Evolutionary conservation across 129 eudicot genomes (phyloP).

Genomic region (carrot (Daucus carota)): DNA sequence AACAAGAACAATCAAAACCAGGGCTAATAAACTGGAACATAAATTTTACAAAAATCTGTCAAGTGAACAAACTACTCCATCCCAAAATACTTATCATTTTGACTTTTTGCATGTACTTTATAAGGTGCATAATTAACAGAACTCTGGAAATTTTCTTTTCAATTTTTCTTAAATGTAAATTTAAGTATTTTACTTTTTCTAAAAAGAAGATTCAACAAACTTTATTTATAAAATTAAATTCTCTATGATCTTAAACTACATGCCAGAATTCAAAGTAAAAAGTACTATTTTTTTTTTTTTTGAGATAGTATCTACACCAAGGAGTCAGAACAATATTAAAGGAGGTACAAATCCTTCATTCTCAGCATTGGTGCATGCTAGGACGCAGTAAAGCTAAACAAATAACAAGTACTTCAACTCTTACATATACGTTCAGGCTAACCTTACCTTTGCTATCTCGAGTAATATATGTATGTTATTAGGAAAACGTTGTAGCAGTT

Average conservation of each 20-base stretch:
- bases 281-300: no score
- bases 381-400: not conserved
- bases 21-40: not conserved
- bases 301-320: no score
- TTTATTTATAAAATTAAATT: no score
- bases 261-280: not conserved
- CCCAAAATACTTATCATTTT: not conserved
- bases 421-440: constrained; percentile 2
- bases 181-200: no score
- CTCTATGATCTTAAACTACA: not conserved
- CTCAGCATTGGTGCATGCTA: not conserved
- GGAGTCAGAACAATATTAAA: no score
- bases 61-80: not conserved
- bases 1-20: not conserved
- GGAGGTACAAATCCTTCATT: no score
- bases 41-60: not conserved
- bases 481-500: constrained; percentile 87
- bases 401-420: not conserved
- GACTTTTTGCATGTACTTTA: not conserved
- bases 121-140: not conserved
- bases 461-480: constrained; percentile 76
- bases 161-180: no score
- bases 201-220: no score
- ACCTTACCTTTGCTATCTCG: constrained; percentile 97
- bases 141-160: not conserved